Evolutionary conservation across 257 asterid species (phyloP), one percentile per base, ranked within the genome.

Genomic region (Nyctanthes arbortristis): DNA sequence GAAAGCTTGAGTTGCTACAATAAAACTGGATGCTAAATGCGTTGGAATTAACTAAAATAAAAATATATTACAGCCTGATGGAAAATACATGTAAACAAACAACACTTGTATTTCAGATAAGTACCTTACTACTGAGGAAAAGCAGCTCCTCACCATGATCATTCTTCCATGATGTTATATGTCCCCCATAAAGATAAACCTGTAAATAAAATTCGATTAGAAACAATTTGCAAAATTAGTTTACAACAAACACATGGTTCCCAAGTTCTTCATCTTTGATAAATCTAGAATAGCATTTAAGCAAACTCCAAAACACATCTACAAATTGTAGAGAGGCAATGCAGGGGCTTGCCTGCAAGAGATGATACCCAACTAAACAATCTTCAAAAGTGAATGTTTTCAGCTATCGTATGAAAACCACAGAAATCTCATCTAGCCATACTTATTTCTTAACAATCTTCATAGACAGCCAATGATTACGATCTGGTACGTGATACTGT

Each of bases 141-240:
- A 93, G 93, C 86, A 93, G 73, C 73, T 93, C 98, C 76, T 93
- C 98, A 49, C 93, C 80, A 25, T 85, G 88, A 68, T 93, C 97
- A 74, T 90, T 90, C 88, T 88, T 93, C 98, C 98, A 93, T 7
- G 98, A 90, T 60, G 93, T 85, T 70, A 93, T 83, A 4, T 93
- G 97, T 75, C 87, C 93, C 3, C 98, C 98, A 63, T 85, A 92
- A 32, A 92, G 74, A 76, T 84, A 88, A 49, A 92, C 78, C 98
- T 92, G 66, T 10, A 77, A 9, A 81, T 28, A 43, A 67, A 75
- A 28, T 68, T 22, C 39, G 65, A 20, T 22, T 47, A 56, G 2
- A 43, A 76, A 34, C 27, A 30, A 33, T 27, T 67, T 20, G 9
- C 34, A 69, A 3, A 71, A 11, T 34, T 32, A 57, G 60, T 12